These are phyloP conservation scores for Pichia sp. DNA, from an alignment of 1,139 yeast species.

Conservation along the genomic window DNA sequence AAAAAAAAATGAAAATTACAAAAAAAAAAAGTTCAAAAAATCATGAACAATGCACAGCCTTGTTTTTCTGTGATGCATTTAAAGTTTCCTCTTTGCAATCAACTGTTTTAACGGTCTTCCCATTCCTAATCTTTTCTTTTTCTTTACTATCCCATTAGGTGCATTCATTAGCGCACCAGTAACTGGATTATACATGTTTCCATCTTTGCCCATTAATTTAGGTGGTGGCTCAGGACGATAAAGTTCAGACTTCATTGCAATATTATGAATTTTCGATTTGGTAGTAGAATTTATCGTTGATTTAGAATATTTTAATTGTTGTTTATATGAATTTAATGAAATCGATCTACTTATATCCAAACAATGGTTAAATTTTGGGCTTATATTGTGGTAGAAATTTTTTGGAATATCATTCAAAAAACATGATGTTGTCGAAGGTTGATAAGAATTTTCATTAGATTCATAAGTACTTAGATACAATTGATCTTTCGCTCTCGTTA, in stretches of 20 bases:
- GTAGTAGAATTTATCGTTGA: background rate
- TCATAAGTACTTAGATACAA: constrained; percentile 22
- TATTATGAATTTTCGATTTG: background rate
- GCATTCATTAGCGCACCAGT: constrained; percentile 7
- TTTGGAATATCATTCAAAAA: constrained; percentile 8
- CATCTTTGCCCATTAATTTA: constrained; percentile 5
- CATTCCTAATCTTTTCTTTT: constrained; percentile 24
- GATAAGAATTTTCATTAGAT: background rate
- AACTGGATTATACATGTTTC: constrained; percentile 10
- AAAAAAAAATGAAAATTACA: background rate
- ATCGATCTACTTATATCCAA: background rate
- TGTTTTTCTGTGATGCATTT: no score
- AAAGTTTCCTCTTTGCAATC: constrained; percentile 9
- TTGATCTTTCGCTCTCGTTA: constrained; percentile 65
- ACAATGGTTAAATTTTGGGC: background rate
- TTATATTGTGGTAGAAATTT: constrained; percentile 2
- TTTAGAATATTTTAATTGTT: constrained; percentile 1
- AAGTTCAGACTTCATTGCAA: background rate
- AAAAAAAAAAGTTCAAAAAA: constrained; percentile 1
- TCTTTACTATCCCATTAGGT: constrained; percentile 2
- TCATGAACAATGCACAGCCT: background rate
- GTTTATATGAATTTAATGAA: background rate
- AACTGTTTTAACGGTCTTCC: constrained; percentile 23
- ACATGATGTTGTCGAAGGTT: background rate
- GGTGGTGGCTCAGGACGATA: background rate